Evolutionary conservation across 345 rosid genomes (phyloP).

Genomic region (Boechera retrofracta): DNA sequence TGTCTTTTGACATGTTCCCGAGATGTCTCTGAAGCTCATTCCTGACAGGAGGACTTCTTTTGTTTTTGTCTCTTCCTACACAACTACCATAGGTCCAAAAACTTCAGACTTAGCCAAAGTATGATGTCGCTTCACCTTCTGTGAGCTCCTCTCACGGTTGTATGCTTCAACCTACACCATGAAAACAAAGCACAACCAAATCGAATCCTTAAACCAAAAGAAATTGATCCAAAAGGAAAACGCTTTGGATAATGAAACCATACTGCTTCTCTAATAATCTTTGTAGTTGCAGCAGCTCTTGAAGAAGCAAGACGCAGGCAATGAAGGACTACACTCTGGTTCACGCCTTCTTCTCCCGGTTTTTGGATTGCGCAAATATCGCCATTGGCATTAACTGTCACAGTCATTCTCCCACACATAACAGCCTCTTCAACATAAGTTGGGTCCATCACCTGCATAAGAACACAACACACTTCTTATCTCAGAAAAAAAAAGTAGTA

Average conservation of each 20-base stretch:
- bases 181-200: slow-evolving; percentile 24
- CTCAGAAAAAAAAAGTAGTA: not conserved
- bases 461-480: not conserved
- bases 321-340: slow-evolving; percentile 44
- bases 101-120: slow-evolving; percentile 22
- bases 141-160: slow-evolving; percentile 64
- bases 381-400: slow-evolving; percentile 84
- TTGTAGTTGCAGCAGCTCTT: slow-evolving; percentile 48
- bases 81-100: slow-evolving; percentile 38
- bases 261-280: slow-evolving; percentile 42
- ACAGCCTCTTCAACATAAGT: slow-evolving; percentile 71
- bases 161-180: slow-evolving; percentile 56
- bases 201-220: not conserved
- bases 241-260: not conserved
- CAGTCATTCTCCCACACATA: slow-evolving; percentile 86
- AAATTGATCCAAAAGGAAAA: slow-evolving; percentile 1
- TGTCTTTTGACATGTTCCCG: slow-evolving; percentile 34
- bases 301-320: slow-evolving; percentile 49
- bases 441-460: slow-evolving; percentile 46
- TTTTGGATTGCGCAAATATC: slow-evolving; percentile 74
- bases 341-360: slow-evolving; percentile 46
- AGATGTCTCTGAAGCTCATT: slow-evolving; percentile 24
- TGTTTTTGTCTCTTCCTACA: slow-evolving; percentile 22
- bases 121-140: slow-evolving; percentile 79
- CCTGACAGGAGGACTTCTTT: slow-evolving; percentile 10